Evolutionary conservation across 108 stramenopile species (phyloP), one percentile per base, ranked within the genome.

Genomic region (Seminavis robusta): DNA sequence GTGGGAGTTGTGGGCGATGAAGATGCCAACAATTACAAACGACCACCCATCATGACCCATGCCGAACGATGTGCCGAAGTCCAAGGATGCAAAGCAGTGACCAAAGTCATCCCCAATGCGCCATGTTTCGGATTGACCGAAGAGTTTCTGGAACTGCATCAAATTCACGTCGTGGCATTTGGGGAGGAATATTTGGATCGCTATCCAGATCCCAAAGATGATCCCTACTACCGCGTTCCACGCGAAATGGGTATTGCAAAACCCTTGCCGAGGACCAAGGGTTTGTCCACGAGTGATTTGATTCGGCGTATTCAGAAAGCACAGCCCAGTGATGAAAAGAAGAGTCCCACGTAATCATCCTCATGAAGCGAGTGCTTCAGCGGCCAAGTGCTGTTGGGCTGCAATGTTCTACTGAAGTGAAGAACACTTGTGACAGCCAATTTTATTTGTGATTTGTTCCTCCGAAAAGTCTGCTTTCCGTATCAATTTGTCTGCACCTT

Each of bases 1-100:
- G 94, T 94, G 21, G 94, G 94, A 16, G 94, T 94, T 15, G 86
- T 89, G 23, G 86, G 83, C 13, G 94, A 94, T 66, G 71, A 85
- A 49, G 94, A 94, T 59, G 89, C 89, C 54, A 56, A 76, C 20
- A 57, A 59, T 4, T 94, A 94, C 74, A 94, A 94, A 59, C 78
- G 94, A 45, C 88, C 88, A 33, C 94, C 94, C 30, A 90, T 94
- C 47, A 94, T 94, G 94, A 74, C 78, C 17, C 70, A 66, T 21
- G 83, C 61, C 27, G 94, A 94, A 75, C 77, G 94, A 33, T 90
- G 88, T 62, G 94, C 90, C 20, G 94, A 91, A 64, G 94, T 94
- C 9, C 88, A 89, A 74, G 90, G 81, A 3, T 90, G 88, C 73
- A 94, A 94, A 57, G 81, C 83, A 38, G 94, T 94, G 33, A 91